Conservation (phyloP, 805 yeast genomes). For the Yarrowia alimentaria region DNA sequence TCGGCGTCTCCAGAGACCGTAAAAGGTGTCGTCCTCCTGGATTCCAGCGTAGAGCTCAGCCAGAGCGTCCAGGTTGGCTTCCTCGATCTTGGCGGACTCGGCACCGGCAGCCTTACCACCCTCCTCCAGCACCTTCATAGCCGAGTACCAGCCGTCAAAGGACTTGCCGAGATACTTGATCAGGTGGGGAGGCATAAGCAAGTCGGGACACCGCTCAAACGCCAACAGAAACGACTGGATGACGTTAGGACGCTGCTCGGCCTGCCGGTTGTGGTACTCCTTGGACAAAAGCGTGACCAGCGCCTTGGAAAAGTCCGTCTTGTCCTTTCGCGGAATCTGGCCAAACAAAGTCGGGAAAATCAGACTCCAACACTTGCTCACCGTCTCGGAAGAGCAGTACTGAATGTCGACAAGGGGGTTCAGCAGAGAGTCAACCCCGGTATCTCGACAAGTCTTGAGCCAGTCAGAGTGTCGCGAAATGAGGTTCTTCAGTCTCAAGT, state of each 20-base stretch:
- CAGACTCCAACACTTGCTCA: conserved; percentile 78
- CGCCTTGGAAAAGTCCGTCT: conserved; percentile 78
- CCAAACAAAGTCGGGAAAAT: conserved; percentile 78
- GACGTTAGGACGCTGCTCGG: conserved; percentile 81
- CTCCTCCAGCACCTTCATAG: conserved; percentile 78
- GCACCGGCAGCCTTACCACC: conserved; percentile 52
- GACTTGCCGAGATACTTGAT: conserved; percentile 83
- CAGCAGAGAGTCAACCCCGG: conserved; percentile 42
- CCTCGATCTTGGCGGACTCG: conserved; percentile 72
- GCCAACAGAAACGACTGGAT: conserved; percentile 82
- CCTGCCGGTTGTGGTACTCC: conserved; percentile 91
- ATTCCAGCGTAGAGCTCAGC: conserved; percentile 83
- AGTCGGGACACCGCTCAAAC: conserved; percentile 63
- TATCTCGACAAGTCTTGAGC: conserved; percentile 41
- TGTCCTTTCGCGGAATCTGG: conserved; percentile 74
- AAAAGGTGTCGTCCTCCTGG: conserved; percentile 95
- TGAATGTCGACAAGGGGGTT: conserved; percentile 76
- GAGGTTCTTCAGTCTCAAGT: too few relatives aligned
- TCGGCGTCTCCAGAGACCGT: conserved; percentile 95
- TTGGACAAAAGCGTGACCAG: conserved; percentile 77
- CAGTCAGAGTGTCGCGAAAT: conserved; percentile 39
- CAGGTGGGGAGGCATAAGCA: conserved; percentile 78
- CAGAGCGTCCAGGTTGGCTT: conserved; percentile 84
- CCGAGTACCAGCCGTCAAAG: conserved; percentile 88
- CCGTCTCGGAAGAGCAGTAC: conserved; percentile 74